Percentiles rank a stretch among this genome's conserved stretches.
These are phyloP conservation scores for Trypanosoma caninum DNA, from an alignment of 208 protist genomes.

Conservation along the genomic window DNA sequence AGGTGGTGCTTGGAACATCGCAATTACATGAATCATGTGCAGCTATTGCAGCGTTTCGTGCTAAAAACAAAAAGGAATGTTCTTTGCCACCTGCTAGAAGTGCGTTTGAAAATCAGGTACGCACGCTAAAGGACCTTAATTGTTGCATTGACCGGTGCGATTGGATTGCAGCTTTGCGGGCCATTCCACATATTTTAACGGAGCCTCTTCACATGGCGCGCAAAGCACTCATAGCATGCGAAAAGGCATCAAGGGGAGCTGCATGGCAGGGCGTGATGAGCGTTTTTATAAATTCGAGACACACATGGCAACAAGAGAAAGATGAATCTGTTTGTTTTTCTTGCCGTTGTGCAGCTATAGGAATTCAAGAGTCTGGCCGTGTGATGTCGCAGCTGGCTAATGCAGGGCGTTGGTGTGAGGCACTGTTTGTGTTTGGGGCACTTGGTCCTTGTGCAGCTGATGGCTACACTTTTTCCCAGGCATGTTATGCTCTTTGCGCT, in stretches of 20 bases:
- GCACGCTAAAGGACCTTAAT: conserved; percentile 27
- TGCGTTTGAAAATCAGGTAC: not conserved
- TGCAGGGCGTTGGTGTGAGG: conserved; percentile 45
- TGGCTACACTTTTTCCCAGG: conserved; percentile 54
- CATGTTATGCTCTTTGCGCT: conserved; percentile 36
- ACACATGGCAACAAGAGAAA: conserved; percentile 5
- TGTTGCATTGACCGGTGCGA: conserved; percentile 39
- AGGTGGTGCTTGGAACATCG: not conserved
- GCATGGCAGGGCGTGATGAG: conserved; percentile 24
- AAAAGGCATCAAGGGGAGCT: conserved; percentile 14
- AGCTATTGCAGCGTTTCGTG: conserved; percentile 4
- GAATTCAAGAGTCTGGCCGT: conserved; percentile 38
- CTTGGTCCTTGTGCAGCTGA: conserved; percentile 31
- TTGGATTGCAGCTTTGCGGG: conserved; percentile 44
- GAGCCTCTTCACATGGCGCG: conserved; percentile 32
- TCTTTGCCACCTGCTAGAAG: not conserved
- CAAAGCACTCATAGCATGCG: conserved; percentile 40
- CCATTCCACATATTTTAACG: conserved; percentile 21
- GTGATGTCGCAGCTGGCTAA: conserved; percentile 48
- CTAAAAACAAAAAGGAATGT: not conserved
- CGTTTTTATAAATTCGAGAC: conserved; percentile 16
- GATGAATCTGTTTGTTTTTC: not conserved
- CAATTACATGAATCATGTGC: conserved; percentile 10
- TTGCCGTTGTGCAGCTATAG: conserved; percentile 4
- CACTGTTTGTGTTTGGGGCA: conserved; percentile 39